Evolutionary conservation across 2,329 filamentous ascomycete genomes (phyloP), one percentile per base, ranked within the genome.

Genomic region (Colletotrichum paranaense): DNA sequence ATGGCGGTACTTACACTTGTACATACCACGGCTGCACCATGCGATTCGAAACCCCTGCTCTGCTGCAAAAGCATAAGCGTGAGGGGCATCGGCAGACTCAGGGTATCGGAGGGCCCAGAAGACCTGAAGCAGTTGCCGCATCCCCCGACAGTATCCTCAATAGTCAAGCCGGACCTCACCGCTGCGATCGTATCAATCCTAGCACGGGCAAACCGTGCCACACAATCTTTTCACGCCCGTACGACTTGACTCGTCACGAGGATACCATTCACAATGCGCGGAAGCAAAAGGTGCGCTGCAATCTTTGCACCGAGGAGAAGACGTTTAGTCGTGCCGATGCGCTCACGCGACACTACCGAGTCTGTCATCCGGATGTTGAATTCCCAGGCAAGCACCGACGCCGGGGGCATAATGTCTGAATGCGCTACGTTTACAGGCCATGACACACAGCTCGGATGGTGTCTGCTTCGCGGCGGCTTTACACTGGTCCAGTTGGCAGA

Each of bases 311-410:
- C 1, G 95, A 98, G 78, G 96, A 98, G 80, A 98, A 98, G 88
- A 97, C 95, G 0, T 99, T 99, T 80, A 98, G 95, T 78, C 92
- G 97, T 71, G 97, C 96, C 76, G 97, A 99, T 85, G 97, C 97
- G 1, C 88, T 98, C 60, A 98, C 96, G 16, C 88, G 97, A 74
- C 97, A 99, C 81, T 97, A 98, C 88, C 92, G 95, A 46, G 95
- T 98, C 62, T 96, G 97, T 75, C 96, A 98, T 82, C 95, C 96
- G 0, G 94, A 98, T 74, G 89, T 96, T 68, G 93, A 95, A 75
- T 92, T 94, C 77, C 92, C 93, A n/a, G 93, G 94, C 77, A 89
- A 90, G 82, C 86, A 88, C 56, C 79, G 81, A n/a, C 79, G 82
- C 24, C 79, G 81, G 22, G 74, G 73, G 3, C 60, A 76, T 52